phyloP scores from a whole-genome alignment of 2,329 filamentous ascomycete species.

The Beauveria sp. region DNA sequence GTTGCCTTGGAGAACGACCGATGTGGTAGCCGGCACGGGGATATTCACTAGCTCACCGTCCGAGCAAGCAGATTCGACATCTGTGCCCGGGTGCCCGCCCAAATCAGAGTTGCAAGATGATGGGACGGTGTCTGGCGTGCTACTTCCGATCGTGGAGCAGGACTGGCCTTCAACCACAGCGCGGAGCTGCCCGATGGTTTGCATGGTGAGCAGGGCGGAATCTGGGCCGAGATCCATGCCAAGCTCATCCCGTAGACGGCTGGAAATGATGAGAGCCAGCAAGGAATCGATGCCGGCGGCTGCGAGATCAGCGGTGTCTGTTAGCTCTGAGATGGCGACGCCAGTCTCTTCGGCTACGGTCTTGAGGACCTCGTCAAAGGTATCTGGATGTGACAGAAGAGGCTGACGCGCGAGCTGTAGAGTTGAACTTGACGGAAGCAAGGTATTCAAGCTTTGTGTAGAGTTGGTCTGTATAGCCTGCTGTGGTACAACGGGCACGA shows the following conservation, averaged over 20 bases:
- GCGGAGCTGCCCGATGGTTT: not conserved
- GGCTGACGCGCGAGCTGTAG: not conserved
- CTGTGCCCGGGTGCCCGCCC: not conserved
- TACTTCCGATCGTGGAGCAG: not conserved
- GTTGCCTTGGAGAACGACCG: not conserved
- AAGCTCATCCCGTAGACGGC: slow-evolving; percentile 49
- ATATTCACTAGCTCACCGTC: not conserved
- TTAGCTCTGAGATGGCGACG: slow-evolving; percentile 45
- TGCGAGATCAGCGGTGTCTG: slow-evolving; percentile 48
- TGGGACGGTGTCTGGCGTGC: not conserved
- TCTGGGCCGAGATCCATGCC: slow-evolving; percentile 40
- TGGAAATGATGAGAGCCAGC: slow-evolving; percentile 50
- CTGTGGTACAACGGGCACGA: not conserved
- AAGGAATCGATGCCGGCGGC: slow-evolving; percentile 56
- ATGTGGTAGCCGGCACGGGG: not conserved
- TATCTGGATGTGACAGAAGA: not conserved
- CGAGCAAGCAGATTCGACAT: not conserved
- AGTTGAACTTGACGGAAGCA: not conserved
- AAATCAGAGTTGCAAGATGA: not conserved
- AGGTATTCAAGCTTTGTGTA: not conserved
- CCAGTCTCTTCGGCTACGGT: slow-evolving; percentile 51
- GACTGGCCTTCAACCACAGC: not conserved
- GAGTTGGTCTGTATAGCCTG: not conserved
- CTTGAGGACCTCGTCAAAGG: slow-evolving; percentile 31
- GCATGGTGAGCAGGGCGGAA: not conserved